Evolutionary conservation across 225 moss, liverwort and hornwort genomes (phyloP).

Genomic region (Rhytidiadelphus loreus): DNA sequence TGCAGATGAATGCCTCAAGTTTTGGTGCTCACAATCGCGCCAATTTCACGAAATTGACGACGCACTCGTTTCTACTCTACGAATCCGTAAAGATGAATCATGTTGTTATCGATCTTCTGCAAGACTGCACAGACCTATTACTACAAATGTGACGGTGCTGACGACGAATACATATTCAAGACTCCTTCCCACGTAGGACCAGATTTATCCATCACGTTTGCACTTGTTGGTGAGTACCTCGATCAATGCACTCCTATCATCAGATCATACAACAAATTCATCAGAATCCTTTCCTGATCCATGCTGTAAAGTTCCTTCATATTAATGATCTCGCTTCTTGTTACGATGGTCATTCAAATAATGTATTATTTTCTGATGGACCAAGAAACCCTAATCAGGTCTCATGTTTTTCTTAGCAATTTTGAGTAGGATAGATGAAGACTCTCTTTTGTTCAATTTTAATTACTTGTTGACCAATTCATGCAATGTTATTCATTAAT

Average conservation of each 20-base stretch:
- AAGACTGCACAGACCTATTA: conserved; percentile 9
- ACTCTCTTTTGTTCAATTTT: neutral
- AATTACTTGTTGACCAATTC: neutral
- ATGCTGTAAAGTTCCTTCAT: neutral
- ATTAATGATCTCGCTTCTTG: neutral
- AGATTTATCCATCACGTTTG: conserved; percentile 20
- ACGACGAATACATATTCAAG: conserved; percentile 16
- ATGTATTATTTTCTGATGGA: neutral
- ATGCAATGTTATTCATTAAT: neutral
- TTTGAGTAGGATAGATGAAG: neutral
- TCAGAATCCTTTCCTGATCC: neutral
- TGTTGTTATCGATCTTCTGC: conserved; percentile 19
- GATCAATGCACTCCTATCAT: neutral
- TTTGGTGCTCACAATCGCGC: neutral
- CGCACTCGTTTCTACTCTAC: conserved; percentile 3
- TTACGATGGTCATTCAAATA: neutral
- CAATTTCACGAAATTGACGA: neutral
- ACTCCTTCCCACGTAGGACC: conserved; percentile 12
- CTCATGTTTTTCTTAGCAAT: neutral
- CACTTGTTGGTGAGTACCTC: neutral
- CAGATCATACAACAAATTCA: no score
- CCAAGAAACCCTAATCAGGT: neutral
- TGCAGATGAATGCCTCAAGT: neutral
- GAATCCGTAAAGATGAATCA: conserved; percentile 14
- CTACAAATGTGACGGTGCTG: conserved; percentile 16